Percentiles rank a stretch among this genome's conserved stretches.
phyloP scores from a whole-genome alignment of 352 stramenopile species.

The Phytopythium montanum region DNA sequence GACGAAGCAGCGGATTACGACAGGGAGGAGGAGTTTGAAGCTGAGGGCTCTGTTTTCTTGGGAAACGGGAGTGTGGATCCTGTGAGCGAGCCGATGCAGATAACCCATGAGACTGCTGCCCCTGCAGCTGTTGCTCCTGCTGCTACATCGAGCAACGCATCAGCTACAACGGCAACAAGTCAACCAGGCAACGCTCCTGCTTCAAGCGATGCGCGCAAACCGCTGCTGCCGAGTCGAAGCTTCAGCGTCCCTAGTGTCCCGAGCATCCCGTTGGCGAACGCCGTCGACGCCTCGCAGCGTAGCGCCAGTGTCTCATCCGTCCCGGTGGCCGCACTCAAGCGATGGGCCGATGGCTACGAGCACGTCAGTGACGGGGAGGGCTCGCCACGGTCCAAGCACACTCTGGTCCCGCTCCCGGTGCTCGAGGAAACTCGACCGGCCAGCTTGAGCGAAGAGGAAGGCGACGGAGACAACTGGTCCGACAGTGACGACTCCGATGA shows the following conservation, averaged over 20 bases:
- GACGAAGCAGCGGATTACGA: constrained; percentile 14
- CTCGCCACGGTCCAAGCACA: constrained; percentile 10
- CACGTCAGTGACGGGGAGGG: not conserved
- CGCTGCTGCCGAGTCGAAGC: constrained; percentile 13
- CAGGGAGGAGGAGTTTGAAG: constrained; percentile 13
- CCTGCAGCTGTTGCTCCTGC: too few relatives aligned
- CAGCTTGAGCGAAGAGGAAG: constrained; percentile 1
- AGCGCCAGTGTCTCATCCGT: constrained; percentile 24
- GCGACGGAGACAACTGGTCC: constrained; percentile 12
- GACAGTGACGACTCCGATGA: constrained; percentile 14
- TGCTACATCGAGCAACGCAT: not conserved
- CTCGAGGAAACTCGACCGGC: constrained; percentile 7
- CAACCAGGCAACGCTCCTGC: not conserved
- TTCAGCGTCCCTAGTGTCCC: constrained; percentile 19
- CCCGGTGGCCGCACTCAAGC: constrained; percentile 3
- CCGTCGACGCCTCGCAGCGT: constrained; percentile 4
- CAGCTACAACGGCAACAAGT: not conserved
- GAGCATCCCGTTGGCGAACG: not conserved
- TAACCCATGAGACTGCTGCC: not conserved
- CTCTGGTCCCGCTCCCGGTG: constrained; percentile 10
- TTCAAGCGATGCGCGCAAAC: not conserved
- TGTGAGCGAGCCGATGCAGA: not conserved
- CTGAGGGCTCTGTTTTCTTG: not conserved
- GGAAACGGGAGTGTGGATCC: not conserved
- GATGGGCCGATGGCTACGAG: constrained; percentile 13